Conservation (phyloP, 768 basidiomycete species). For the Mycena floridula region DNA sequence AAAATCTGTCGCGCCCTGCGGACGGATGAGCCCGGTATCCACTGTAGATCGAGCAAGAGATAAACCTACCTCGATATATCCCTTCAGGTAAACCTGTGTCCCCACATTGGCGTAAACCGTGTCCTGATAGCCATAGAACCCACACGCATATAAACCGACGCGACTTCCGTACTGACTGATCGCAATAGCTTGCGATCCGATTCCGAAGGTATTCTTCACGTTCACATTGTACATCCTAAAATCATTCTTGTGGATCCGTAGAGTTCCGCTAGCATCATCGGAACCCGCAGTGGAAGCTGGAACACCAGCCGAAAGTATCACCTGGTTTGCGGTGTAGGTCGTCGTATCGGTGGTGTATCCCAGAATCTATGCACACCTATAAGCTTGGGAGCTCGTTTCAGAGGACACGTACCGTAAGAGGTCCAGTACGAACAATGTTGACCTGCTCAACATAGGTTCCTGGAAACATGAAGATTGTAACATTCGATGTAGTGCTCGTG, state of each 20-base stretch:
- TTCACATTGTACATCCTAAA: slow-evolving; percentile 47
- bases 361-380: slow-evolving; percentile 27
- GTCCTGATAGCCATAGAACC: slow-evolving; percentile 43
- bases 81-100: slow-evolving; percentile 40
- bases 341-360: slow-evolving; percentile 37
- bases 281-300: slow-evolving; percentile 31
- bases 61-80: slow-evolving; percentile 39
- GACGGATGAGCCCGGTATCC: not conserved
- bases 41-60: too few species aligned
- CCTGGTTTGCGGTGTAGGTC: slow-evolving; percentile 32
- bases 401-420: slow-evolving; percentile 28
- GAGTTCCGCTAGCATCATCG: slow-evolving; percentile 41
- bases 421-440: slow-evolving; percentile 37
- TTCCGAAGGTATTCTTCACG: slow-evolving; percentile 40
- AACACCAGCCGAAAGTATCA: slow-evolving; percentile 30
- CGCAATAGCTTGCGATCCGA: slow-evolving; percentile 41
- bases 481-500: slow-evolving; percentile 30
- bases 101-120: slow-evolving; percentile 40
- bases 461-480: slow-evolving; percentile 42
- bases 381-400: not conserved
- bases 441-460: slow-evolving; percentile 41
- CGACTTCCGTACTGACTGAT: slow-evolving; percentile 43
- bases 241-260: slow-evolving; percentile 41
- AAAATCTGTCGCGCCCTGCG: slow-evolving; percentile 42
- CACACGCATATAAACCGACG: slow-evolving; percentile 39